phyloP scores from a whole-genome alignment of 352 stramenopile genomes.

The Thalassiosira livingstoniorum region DNA sequence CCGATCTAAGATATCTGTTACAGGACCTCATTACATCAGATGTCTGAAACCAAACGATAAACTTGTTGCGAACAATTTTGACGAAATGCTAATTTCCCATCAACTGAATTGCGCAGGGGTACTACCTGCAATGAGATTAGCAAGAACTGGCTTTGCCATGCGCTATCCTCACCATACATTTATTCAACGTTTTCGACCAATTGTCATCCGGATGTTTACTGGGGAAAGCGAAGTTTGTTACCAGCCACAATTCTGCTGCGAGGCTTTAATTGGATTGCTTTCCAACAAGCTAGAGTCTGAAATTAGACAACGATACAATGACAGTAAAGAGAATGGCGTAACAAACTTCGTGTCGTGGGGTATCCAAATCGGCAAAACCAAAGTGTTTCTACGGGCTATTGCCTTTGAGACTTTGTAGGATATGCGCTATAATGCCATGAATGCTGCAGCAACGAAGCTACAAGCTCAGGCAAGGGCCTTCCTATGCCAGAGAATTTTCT shows the following conservation, averaged over 20 bases:
- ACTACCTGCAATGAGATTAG: slow-evolving; percentile 95
- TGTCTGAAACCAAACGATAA: slow-evolving; percentile 97
- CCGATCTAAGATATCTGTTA: slow-evolving; percentile 91
- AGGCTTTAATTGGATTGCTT: slow-evolving; percentile 31
- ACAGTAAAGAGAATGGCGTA: slow-evolving; percentile 20
- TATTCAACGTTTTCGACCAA: slow-evolving; percentile 79
- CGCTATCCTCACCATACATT: slow-evolving; percentile 94
- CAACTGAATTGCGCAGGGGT: slow-evolving; percentile 94
- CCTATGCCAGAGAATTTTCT: slow-evolving; percentile 59
- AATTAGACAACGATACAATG: slow-evolving; percentile 16
- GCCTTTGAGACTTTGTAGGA: slow-evolving; percentile 84
- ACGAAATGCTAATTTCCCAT: slow-evolving; percentile 91
- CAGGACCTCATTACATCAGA: slow-evolving; percentile 95
- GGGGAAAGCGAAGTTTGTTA: background rate
- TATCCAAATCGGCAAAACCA: slow-evolving; percentile 88
- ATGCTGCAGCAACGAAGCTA: slow-evolving; percentile 63
- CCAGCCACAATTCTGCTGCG: slow-evolving; percentile 17
- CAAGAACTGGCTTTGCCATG: slow-evolving; percentile 94
- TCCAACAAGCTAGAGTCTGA: slow-evolving; percentile 28
- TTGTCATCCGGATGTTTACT: slow-evolving; percentile 37
- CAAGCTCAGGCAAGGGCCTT: slow-evolving; percentile 69
- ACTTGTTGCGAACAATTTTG: slow-evolving; percentile 88
- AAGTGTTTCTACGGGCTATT: slow-evolving; percentile 83
- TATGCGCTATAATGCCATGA: slow-evolving; percentile 66
- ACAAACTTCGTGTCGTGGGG: slow-evolving; percentile 61